A percentile compares a stretch with the other conserved stretches of the same genome.
Evolutionary conservation across 495 filamentous ascomycete genomes (phyloP).

Genomic region (Letharia columbiana): DNA sequence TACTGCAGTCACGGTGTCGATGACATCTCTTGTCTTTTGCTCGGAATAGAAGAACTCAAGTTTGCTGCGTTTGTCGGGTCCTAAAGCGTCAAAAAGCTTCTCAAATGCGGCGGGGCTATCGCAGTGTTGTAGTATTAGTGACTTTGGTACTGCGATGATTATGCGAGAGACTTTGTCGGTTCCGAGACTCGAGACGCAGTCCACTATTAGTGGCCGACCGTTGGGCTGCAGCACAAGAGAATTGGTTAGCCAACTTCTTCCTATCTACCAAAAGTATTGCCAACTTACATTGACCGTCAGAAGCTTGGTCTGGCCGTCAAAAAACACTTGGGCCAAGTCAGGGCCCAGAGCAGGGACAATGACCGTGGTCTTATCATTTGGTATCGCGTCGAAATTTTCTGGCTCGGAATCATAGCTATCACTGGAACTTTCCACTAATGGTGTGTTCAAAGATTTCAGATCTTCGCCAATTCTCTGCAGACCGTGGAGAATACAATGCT

Average conservation of each 20-base stretch:
- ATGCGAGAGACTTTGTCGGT: conserved; percentile 4
- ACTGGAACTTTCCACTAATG: neutral
- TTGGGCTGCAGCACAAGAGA: neutral
- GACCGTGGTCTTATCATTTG: neutral
- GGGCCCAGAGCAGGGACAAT: conserved; percentile 1
- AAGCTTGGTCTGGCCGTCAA: neutral
- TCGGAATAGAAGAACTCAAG: conserved; percentile 2
- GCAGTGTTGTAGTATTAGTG: neutral
- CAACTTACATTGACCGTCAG: neutral
- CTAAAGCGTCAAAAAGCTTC: neutral
- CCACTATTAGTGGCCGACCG: neutral
- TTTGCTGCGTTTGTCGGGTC: conserved; percentile 1
- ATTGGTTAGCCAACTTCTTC: neutral
- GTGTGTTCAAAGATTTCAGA: neutral
- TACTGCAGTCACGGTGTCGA: neutral
- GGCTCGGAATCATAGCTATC: conserved; percentile 1
- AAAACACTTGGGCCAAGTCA: neutral
- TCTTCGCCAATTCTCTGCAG: neutral
- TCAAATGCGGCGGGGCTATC: neutral
- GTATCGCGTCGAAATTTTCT: neutral
- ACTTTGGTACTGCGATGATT: neutral
- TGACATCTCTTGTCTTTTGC: conserved; percentile 3
- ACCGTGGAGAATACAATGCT: neutral
- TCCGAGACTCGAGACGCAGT: conserved; percentile 3
- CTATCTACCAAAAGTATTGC: neutral